Conservation (phyloP, 73 alveolate genomes). For the Loxodes magnus region DNA sequence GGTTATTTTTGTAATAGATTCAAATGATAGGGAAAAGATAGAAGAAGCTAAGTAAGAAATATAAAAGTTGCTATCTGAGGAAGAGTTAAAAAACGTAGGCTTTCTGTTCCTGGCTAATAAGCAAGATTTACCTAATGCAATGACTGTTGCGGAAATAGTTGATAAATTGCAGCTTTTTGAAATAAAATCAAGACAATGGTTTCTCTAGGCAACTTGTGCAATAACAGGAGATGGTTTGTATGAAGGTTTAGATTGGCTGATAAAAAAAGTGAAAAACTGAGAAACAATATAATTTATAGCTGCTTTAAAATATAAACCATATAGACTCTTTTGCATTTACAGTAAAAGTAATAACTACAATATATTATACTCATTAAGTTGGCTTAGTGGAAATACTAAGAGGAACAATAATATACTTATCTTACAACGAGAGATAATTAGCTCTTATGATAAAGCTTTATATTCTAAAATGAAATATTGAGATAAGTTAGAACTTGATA, state of each 20-base stretch:
- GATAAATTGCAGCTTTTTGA: constrained; percentile 44
- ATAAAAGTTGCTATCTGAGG: constrained; percentile 71
- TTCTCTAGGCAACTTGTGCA: constrained; percentile 85
- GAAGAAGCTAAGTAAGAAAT: constrained; percentile 90
- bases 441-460: no score
- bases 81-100: constrained; percentile 80
- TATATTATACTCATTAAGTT: no score
- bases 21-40: constrained; percentile 90
- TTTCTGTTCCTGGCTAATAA: constrained; percentile 94
- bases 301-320: no score
- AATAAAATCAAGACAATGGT: constrained; percentile 78
- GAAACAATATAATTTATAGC: no score
- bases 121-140: constrained; percentile 79
- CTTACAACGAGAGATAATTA: no score
- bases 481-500: no score
- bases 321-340: no score
- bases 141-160: constrained; percentile 54
- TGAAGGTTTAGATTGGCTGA: constrained; percentile 96
- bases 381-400: no score
- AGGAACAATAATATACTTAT: no score
- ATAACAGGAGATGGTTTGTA: constrained; percentile 91
- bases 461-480: no score
- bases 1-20: constrained; percentile 90
- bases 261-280: constrained; percentile 41
- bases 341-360: no score